phyloP scores from a whole-genome alignment of 768 basidiomycete species.

The Pulveroboletus sp. region DNA sequence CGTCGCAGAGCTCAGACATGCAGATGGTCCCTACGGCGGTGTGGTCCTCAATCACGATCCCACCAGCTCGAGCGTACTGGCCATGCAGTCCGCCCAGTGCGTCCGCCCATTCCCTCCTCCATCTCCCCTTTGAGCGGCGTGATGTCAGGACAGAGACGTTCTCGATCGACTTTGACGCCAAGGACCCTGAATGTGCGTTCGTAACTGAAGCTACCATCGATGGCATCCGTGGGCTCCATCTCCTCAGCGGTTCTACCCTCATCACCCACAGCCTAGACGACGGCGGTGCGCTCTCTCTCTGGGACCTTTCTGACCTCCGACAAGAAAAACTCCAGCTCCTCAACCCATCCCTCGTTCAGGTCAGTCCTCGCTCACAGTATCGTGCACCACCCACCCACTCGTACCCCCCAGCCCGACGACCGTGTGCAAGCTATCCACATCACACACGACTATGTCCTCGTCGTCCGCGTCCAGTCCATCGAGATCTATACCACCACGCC shows the following conservation, averaged over 20 bases:
- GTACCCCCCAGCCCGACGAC: conserved; percentile 30
- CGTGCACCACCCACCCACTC: neutral
- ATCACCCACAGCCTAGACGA: conserved; percentile 32
- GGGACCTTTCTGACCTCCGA: conserved; percentile 32
- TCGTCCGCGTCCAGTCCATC: conserved; percentile 39
- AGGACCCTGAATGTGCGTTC: conserved; percentile 37
- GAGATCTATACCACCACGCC: conserved; percentile 40
- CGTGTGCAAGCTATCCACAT: conserved; percentile 40
- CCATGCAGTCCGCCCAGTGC: conserved; percentile 42
- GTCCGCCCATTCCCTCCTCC: neutral
- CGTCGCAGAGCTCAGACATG: conserved; percentile 37
- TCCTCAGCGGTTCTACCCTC: conserved; percentile 35
- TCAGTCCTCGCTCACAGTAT: conserved; percentile 3
- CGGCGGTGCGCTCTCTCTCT: conserved; percentile 31
- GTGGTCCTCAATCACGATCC: conserved; percentile 44
- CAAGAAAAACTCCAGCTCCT: conserved; percentile 32
- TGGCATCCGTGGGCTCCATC: conserved; percentile 31
- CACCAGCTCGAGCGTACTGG: conserved; percentile 33
- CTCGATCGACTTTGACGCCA: conserved; percentile 34
- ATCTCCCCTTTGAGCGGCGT: neutral
- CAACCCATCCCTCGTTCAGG: conserved; percentile 33
- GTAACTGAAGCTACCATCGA: conserved; percentile 29
- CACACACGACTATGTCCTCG: conserved; percentile 40
- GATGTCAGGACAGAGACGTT: conserved; percentile 39
- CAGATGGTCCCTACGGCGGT: conserved; percentile 36